Conservation (phyloP, 2,329 filamentous ascomycete genomes). For the Fusarium sp. region DNA sequence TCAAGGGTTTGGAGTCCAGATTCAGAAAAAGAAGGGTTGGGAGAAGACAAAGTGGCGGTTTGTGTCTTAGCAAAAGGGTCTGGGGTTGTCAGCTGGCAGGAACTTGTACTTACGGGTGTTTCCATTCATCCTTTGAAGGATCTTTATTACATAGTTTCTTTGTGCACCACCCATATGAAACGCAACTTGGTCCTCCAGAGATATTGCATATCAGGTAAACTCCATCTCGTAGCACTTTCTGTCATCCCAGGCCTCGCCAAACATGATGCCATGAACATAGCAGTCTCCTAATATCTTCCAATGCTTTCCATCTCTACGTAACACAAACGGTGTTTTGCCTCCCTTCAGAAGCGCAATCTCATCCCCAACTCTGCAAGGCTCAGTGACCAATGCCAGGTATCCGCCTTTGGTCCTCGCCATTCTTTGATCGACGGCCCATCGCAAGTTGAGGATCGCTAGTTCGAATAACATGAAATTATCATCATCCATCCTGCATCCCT, state of each 20-base stretch:
- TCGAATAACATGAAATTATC: background rate
- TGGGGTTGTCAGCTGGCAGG: background rate
- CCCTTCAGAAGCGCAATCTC: background rate
- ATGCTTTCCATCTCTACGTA: background rate
- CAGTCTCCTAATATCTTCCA: constrained; percentile 16
- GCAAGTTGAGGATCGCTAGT: background rate
- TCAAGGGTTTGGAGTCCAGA: constrained; percentile 12
- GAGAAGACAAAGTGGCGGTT: constrained; percentile 22
- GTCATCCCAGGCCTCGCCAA: constrained; percentile 1
- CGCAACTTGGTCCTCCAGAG: background rate
- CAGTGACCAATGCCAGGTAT: background rate
- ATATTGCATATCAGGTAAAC: background rate
- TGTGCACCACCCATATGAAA: background rate
- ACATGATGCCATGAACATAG: constrained; percentile 12
- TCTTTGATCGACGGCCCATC: constrained; percentile 8
- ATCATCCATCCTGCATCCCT: background rate
- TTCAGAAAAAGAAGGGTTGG: constrained; percentile 25
- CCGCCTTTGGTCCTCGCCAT: background rate
- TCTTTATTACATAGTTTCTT: background rate
- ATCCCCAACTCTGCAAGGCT: background rate
- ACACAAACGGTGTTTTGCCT: background rate
- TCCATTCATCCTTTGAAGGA: background rate
- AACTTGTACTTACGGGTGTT: background rate
- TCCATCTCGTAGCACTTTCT: background rate
- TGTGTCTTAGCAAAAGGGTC: background rate